Evolutionary conservation across 192 early-diverging fungal species (phyloP).

Genomic region (Chytriomyces sp.): DNA sequence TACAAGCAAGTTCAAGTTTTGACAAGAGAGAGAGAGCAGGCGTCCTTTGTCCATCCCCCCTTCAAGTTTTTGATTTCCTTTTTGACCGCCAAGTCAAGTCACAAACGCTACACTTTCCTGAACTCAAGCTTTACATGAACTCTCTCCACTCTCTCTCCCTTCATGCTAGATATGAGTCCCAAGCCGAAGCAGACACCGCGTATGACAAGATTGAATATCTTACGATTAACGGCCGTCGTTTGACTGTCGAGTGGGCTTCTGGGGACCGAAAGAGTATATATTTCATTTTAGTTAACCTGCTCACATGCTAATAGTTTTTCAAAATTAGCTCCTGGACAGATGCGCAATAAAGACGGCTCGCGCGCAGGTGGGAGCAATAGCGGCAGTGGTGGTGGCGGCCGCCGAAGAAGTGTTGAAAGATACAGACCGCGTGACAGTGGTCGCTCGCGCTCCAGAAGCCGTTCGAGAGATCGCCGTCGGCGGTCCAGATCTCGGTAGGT

Average conservation of each 20-base stretch:
- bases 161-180: slow-evolving; percentile 43
- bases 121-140: slow-evolving; percentile 5
- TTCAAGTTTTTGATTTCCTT: slow-evolving; percentile 14
- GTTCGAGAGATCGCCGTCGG: slow-evolving; percentile 11
- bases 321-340: slow-evolving; percentile 43
- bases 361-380: too few species aligned
- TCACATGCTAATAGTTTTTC: background rate
- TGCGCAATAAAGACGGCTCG: slow-evolving; percentile 22
- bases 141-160: slow-evolving; percentile 17
- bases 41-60: slow-evolving; percentile 3
- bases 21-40: background rate
- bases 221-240: slow-evolving; percentile 49
- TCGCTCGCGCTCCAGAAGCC: background rate
- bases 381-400: background rate
- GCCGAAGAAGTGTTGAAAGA: slow-evolving; percentile 17
- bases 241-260: slow-evolving; percentile 57
- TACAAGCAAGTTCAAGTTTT: background rate
- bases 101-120: background rate
- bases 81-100: background rate
- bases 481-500: slow-evolving; percentile 1
- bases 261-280: slow-evolving; percentile 49
- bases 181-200: slow-evolving; percentile 52
- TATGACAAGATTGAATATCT: slow-evolving; percentile 58
- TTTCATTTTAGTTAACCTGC: background rate
- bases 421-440: slow-evolving; percentile 7